A percentile compares a stretch with the other conserved stretches of the same genome.
These are phyloP conservation scores for Musa beccarii DNA, from an alignment of 176 grass and related monocot species.

Conservation along the genomic window DNA sequence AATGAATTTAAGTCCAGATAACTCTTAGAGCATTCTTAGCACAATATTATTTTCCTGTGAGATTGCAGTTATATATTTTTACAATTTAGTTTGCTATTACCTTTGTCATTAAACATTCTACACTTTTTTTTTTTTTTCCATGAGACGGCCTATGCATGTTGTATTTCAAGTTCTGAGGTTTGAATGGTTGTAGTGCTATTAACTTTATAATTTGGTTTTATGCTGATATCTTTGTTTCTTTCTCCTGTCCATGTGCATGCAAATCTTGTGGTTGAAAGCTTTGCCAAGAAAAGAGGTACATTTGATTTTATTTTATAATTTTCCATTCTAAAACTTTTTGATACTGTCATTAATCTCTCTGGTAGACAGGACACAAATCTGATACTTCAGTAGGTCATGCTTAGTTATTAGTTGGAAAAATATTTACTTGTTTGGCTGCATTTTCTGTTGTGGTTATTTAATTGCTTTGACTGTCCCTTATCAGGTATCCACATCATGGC, in stretches of 20 bases:
- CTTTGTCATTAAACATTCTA: not conserved
- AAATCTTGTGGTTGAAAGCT: constrained; percentile 43
- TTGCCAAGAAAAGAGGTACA: constrained; percentile 86
- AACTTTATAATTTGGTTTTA: constrained; percentile 15
- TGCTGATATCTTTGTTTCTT: constrained; percentile 25
- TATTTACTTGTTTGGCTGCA: not conserved
- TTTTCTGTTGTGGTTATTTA: not conserved
- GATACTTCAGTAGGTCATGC: not conserved
- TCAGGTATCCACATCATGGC: constrained; percentile 93
- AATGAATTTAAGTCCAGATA: no score
- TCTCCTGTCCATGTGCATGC: constrained; percentile 17
- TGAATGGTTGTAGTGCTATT: not conserved
- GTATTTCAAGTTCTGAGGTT: constrained; percentile 8
- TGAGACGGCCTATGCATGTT: not conserved
- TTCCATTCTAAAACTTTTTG: not conserved
- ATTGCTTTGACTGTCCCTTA: constrained; percentile 13
- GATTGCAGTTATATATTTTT: not conserved
- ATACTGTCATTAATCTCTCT: not conserved
- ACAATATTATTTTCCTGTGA: not conserved
- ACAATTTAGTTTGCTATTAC: not conserved
- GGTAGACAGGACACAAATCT: not conserved
- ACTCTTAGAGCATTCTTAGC: no score
- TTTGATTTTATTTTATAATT: constrained; percentile 13
- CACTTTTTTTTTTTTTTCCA: not conserved
- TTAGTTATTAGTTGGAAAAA: not conserved